Percentiles rank a stretch among this genome's conserved stretches.
These are phyloP conservation scores for Westerdykella sp. DNA, from an alignment of 2,329 filamentous ascomycete genomes.

Conservation along the genomic window DNA sequence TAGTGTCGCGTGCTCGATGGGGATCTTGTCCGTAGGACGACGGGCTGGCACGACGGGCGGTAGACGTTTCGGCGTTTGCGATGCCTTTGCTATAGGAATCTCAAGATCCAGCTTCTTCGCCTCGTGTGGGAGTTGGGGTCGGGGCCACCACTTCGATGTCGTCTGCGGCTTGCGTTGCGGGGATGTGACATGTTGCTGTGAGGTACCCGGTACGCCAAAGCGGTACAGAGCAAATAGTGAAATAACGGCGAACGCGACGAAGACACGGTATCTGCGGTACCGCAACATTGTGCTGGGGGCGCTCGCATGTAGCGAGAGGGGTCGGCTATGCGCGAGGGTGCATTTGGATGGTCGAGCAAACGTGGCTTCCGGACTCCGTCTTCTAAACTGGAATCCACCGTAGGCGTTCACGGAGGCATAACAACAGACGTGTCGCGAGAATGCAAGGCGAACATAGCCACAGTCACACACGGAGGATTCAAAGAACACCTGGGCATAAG, in stretches of 20 bases:
- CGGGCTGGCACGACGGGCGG: constrained; percentile 22
- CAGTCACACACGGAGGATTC: no score
- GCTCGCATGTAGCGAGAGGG: neutral
- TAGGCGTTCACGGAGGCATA: no score
- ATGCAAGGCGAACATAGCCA: no score
- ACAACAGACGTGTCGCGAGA: no score
- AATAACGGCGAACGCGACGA: constrained; percentile 51
- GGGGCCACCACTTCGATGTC: constrained; percentile 15
- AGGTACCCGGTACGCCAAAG: constrained; percentile 44
- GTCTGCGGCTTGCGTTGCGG: constrained; percentile 6
- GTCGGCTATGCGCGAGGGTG: constrained; percentile 7
- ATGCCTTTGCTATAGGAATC: constrained; percentile 25
- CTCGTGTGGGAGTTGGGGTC: constrained; percentile 24
- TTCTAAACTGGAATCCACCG: no score
- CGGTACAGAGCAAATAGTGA: constrained; percentile 51
- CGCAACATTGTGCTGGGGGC: constrained; percentile 46
- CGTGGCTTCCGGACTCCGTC: neutral
- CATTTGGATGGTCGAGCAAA: constrained; percentile 2
- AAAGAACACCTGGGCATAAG: no score
- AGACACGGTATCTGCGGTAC: constrained; percentile 56
- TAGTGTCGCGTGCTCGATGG: constrained; percentile 8
- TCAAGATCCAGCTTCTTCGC: constrained; percentile 28
- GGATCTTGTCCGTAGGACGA: constrained; percentile 10
- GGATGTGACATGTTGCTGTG: constrained; percentile 20
- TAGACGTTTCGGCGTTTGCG: constrained; percentile 19